Evolutionary conservation across 306 rosid genomes (phyloP).

Genomic region (Castanospermum australe): DNA sequence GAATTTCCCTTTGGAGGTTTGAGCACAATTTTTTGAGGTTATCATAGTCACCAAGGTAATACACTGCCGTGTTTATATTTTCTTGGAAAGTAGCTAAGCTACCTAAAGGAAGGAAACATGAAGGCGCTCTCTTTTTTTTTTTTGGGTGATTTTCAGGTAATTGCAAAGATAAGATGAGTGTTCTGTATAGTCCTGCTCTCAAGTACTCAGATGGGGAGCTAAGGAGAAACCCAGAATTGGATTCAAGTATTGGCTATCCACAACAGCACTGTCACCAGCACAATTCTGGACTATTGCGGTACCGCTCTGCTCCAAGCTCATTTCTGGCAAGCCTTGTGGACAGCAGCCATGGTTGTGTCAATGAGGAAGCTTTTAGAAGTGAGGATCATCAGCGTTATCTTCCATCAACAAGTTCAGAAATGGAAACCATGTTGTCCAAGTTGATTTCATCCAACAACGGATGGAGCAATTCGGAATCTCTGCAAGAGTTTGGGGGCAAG

Average conservation of each 20-base stretch:
- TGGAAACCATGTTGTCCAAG: slow-evolving; percentile 48
- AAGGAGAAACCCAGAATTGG: slow-evolving; percentile 59
- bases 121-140: background rate
- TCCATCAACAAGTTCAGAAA: slow-evolving; percentile 62
- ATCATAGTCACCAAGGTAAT: background rate
- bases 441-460: slow-evolving; percentile 52
- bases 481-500: slow-evolving; percentile 34
- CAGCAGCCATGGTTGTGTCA: slow-evolving; percentile 20
- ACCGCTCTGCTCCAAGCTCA: slow-evolving; percentile 65
- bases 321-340: slow-evolving; percentile 38
- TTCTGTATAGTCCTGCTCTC: slow-evolving; percentile 44
- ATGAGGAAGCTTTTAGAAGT: slow-evolving; percentile 41
- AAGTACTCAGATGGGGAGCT: slow-evolving; percentile 46
- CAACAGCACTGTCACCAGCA: slow-evolving; percentile 39
- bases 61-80: background rate
- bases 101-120: background rate
- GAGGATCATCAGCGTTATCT: slow-evolving; percentile 24
- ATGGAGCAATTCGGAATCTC: slow-evolving; percentile 30
- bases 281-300: slow-evolving; percentile 47
- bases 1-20: background rate
- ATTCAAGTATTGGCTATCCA: slow-evolving; percentile 37
- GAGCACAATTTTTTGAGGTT: background rate
- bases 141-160: slow-evolving; percentile 20
- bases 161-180: slow-evolving; percentile 47
- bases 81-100: background rate